Evolutionary conservation across 1,284 basidiomycete species (phyloP), one percentile per base, ranked within the genome.

Genomic region (Apiotrichum domesticum): DNA sequence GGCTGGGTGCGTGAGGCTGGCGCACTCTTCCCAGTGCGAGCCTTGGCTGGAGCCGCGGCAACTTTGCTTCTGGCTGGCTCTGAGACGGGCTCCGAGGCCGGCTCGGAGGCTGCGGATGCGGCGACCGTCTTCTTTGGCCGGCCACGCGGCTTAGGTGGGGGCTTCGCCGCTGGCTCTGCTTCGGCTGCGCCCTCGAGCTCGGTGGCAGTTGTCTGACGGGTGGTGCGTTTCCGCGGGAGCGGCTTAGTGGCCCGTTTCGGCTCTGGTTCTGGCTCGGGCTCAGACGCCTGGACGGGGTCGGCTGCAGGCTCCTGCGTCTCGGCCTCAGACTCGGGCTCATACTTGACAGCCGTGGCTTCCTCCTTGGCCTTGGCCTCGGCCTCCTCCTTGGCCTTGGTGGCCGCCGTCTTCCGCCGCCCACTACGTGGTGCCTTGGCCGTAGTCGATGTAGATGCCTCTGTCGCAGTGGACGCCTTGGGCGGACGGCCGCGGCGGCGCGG

Each of bases 201-300:
- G 10, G 46, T 39, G 10, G 21, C 43, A 4, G 41, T 43, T 4
- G 52, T 44, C 35, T 44, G 43, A 15, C 52, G 42, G 1, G 48
- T 42, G 9, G 43, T 42, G 11, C 54, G 40, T 33, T 58, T 62
- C 33, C 52, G 44, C 2, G 60, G 60, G 3, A 62, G 54, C 0
- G 60, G 60, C 55, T 62, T 62, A 8, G 60, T 62, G 2, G 33
- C 51, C 6, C 53, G 52, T 32, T 61, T 53, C n/a, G 52, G 37
- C 44, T 52, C 51, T 21, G 50, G 33, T 21, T 46, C 33, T 11
- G 51, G 43, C 52, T 51, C 42, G 35, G 51, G 41, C 46, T 57
- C 39, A 13, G 37, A 42, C 45, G 55, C 43, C 11, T 44, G 46
- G 11, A 4, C 3, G 14, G 37, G 37, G 21, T 35, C 42, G 44